Conservation (phyloP, 192 early-diverging fungal genomes). For the Oehlia diaphana region DNA sequence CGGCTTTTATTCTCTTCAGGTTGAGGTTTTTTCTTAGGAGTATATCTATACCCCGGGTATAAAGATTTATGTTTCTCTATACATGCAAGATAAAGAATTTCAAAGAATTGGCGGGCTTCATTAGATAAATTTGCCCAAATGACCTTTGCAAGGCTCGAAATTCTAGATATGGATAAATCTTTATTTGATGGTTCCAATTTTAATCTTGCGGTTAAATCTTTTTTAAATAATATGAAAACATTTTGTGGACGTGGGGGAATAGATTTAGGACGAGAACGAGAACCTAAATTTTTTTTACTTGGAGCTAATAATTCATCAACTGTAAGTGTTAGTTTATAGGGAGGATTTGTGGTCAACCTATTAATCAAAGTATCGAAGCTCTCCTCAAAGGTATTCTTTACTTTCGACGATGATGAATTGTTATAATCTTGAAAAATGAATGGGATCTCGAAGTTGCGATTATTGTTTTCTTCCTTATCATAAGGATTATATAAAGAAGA, state of each 20-base stretch:
- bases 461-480: too few species aligned
- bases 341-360: neutral
- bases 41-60: neutral
- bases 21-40: neutral
- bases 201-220: neutral
- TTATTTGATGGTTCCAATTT: neutral
- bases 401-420: too few species aligned
- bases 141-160: neutral
- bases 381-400: too few species aligned
- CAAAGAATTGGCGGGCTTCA: neutral
- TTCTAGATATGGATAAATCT: too few species aligned
- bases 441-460: too few species aligned
- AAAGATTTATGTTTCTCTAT: neutral
- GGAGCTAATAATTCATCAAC: neutral
- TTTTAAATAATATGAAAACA: slow-evolving; percentile 5
- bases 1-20: neutral
- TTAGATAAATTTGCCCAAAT: neutral
- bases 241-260: neutral
- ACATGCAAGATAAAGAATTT: neutral
- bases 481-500: too few species aligned
- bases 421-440: too few species aligned
- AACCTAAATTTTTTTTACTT: neutral
- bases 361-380: too few species aligned
- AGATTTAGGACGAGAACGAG: neutral
- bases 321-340: neutral